Evolutionary conservation across 192 early-diverging fungal genomes (phyloP), one percentile per base, ranked within the genome.

Genomic region (Paraglomus brasilianum): DNA sequence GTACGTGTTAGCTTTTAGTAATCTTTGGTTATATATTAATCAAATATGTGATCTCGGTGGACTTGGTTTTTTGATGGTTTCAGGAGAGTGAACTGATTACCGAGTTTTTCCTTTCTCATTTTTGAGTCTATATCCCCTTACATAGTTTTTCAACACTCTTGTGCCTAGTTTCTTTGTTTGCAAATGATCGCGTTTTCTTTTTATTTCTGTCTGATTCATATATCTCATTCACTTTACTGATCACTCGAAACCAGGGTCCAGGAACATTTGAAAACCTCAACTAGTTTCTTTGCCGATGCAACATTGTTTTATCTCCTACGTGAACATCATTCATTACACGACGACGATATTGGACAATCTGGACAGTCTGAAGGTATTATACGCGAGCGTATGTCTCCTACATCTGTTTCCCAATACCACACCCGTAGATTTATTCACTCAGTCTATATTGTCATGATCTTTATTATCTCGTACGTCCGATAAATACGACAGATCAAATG

Each of bases 221-320:
- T 30, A 30, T 30, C 30, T 30, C 30, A 30, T 30, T 30, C 30
- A 3, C 30, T 30, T 30, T 30, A 30, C 3, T 30, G 3, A 30
- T 30, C 30, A 30, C 30, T 30, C 30, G 30, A 30, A 30, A 30
- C 30, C 51, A 66, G 64, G 14, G 64, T 66, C 10, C 15, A 49
- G 15, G 47, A 66, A 51, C 17, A 39, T 66, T 40, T 51, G 8
- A 51, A 66, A 51, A n/a, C 51, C 5, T 66, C 64, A n/a, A 48
- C 19, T 39, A 46, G 51, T 40, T 66, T 49, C n/a, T 66, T 66
- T 66, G 48, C 48, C 8, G 64, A 66, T 50, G 47, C 64, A 38
- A 66, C 64, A 11, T 40, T 66, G 11, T 66, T 66, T 38, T 51
- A 19, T 66, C 46, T 66, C 45, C 62, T 64, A 36, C 62, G 62